Base-by-base conservation (phyloP, 371 early-diverging fungal genomes). In the Mortierella sp. region DNA sequence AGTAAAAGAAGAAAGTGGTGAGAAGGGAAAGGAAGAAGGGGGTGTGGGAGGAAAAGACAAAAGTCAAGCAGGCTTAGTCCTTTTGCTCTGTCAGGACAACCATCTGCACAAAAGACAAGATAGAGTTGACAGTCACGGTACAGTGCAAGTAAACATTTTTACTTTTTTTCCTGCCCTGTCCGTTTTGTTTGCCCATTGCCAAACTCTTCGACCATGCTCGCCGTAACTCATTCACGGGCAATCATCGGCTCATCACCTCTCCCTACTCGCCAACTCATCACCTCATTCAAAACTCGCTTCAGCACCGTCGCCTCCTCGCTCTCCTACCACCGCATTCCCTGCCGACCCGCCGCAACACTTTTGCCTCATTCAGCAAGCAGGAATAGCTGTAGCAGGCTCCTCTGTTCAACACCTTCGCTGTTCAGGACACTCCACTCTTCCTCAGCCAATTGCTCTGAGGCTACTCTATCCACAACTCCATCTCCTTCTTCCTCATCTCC, bases 191-290 rank as follows among this genome's bases (percentile, higher is more conserved):
- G 24, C 68, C 42, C 68, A 68, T 68, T 68, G 42, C 11, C 55
- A 24, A n/a, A 24, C 21, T 16, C 19, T 31, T 42, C 52, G 26
- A 38, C 45, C 48, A 80, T 76, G 76, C 31, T 80, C 55, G 44
- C 55, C 26, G 57, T 65, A 50, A 54, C 76, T 6, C 81, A 73
- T 38, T 70, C 63, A 11, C 34, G 70, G 34, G 54, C 63, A 58
- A 65, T 80, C 73, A 72, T 28, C 73, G 76, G 72, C n/a, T 60
- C 63, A 21, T 7, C 58, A 60, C n/a, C 74, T 48, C 38, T 24
- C 26, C 31, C 50, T 42, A 58, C 50, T 65, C 76, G 68, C 42
- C 45, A 50, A 38, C 54, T 68, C 24, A 52, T 68, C 70, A 68
- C 38, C 48, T 76, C 70, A 52, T 52, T 48, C 68, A 68, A 42